Evolutionary conservation across 805 yeast species (phyloP), one percentile per base, ranked within the genome.

Genomic region (Starmerella scarabaei): DNA sequence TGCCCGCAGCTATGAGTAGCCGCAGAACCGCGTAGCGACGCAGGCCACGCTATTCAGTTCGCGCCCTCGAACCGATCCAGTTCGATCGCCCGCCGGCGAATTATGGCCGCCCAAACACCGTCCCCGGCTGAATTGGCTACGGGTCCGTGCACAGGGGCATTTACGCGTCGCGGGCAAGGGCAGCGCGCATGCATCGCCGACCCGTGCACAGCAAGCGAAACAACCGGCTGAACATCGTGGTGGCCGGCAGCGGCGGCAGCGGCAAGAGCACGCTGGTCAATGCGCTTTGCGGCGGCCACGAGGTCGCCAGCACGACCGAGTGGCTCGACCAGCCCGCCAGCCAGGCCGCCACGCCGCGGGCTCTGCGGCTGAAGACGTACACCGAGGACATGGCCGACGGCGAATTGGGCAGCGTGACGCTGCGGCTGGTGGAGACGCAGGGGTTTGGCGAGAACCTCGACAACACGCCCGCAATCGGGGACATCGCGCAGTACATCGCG

Each of bases 191-290:
- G 50, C 43, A 46, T 34, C 29, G 50, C n/a, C 30, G 49, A 24
- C 41, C 49, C 15, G 43, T 37, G 4, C 48, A 39, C 29, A 43
- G 47, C 40, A 46, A 46, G 49, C 44, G 50, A 16, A 48, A 48
- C 39, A 43, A 44, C 64, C 82, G 81, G 55, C 83, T 85, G 66
- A 79, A 93, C 18, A 58, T 81, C 43, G 77, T 85, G 88, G 77
- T 82, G 29, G 77, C 83, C 41, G 96, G 95, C 32, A 80, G 81
- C 56, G 73, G 77, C 78, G 96, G 96, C 2, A 65, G 76, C 34
- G 95, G 95, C 15, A 72, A 94, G 58, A 80, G 94, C n/a, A 85
- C 94, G 4, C 79, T 85, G 53, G 82, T 86, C 58, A 85, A 86
- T 64, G 80, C 93, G 28, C 67, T 85, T 39, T 85, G 95, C 63